These are phyloP conservation scores for Dalbergia oliveri DNA, from an alignment of 306 rosid species.

Conservation along the genomic window DNA sequence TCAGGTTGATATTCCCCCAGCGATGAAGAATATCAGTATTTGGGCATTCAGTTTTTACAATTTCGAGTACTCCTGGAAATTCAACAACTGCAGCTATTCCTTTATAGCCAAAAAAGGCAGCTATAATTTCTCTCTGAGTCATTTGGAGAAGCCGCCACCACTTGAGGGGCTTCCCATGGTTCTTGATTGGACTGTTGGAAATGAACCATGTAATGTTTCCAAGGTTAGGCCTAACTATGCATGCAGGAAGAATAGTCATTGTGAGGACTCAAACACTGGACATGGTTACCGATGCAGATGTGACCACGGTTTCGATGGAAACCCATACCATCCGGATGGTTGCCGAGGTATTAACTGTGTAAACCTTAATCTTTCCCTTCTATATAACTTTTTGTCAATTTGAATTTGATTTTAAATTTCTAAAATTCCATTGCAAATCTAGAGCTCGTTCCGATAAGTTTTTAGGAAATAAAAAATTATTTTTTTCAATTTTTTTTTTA, in stretches of 20 bases:
- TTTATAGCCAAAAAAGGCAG: conserved; percentile 32
- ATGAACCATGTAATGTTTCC: not conserved
- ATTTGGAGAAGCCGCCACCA: not conserved
- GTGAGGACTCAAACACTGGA: not conserved
- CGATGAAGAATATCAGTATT: not conserved
- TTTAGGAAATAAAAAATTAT: too few species aligned
- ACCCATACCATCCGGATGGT: not conserved
- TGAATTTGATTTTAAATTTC: too few species aligned
- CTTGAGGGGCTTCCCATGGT: not conserved
- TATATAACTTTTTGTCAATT: too few species aligned
- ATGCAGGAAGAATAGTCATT: not conserved
- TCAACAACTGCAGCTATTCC: conserved; percentile 30
- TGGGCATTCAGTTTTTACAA: not conserved
- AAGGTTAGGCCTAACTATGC: not conserved
- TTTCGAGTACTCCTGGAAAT: not conserved
- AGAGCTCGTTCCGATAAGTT: too few species aligned
- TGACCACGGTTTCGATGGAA: not conserved
- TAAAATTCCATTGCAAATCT: too few species aligned
- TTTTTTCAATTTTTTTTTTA: too few species aligned
- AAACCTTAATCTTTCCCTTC: not conserved
- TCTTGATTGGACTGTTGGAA: conserved; percentile 53
- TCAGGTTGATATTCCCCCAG: conserved; percentile 26
- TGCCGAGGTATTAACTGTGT: not conserved
- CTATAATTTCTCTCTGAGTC: conserved; percentile 16
- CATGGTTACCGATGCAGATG: conserved; percentile 35